Evolutionary conservation across 2,329 filamentous ascomycete genomes (phyloP).

Genomic region (Colletotrichum sidae): DNA sequence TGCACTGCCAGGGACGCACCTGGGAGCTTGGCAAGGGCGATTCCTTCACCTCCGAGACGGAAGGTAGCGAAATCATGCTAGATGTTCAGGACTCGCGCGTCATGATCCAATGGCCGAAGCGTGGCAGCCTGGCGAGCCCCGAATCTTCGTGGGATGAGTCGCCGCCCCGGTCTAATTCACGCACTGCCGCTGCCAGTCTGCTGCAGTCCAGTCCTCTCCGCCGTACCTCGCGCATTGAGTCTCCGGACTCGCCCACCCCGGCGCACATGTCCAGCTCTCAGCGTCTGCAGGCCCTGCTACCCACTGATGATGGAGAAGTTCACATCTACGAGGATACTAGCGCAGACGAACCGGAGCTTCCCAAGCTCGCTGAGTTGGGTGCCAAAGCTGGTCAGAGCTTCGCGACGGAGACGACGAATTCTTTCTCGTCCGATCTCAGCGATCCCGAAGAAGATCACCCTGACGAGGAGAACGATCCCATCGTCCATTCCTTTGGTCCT

Average conservation of each 20-base stretch:
- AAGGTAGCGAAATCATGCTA: constrained; percentile 90
- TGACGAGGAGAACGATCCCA: constrained; percentile 94
- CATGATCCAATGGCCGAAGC: constrained; percentile 86
- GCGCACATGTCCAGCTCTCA: constrained; percentile 56
- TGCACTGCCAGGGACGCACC: constrained; percentile 90
- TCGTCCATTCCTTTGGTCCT: constrained; percentile 91
- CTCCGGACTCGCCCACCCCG: constrained; percentile 76
- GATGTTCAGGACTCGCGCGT: constrained; percentile 95
- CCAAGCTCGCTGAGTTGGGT: constrained; percentile 41
- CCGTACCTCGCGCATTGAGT: constrained; percentile 69
- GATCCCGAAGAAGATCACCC: constrained; percentile 63
- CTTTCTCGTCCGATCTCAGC: constrained; percentile 69
- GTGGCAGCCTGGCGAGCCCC: constrained; percentile 60
- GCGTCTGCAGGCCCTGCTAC: constrained; percentile 58
- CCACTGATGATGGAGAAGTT: constrained; percentile 40
- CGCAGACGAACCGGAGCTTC: constrained; percentile 51
- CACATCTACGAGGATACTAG: constrained; percentile 41
- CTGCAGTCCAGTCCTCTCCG: constrained; percentile 73
- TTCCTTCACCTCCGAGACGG: constrained; percentile 89
- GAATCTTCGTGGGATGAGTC: constrained; percentile 80
- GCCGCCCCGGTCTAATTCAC: constrained; percentile 52
- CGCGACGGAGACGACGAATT: constrained; percentile 61
- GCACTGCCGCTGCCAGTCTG: constrained; percentile 49
- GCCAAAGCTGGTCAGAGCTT: constrained; percentile 56
- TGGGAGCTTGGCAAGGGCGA: constrained; percentile 91